Base-by-base conservation (phyloP, 2,329 filamentous ascomycete genomes). In the Fusarium robinianum region DNA sequence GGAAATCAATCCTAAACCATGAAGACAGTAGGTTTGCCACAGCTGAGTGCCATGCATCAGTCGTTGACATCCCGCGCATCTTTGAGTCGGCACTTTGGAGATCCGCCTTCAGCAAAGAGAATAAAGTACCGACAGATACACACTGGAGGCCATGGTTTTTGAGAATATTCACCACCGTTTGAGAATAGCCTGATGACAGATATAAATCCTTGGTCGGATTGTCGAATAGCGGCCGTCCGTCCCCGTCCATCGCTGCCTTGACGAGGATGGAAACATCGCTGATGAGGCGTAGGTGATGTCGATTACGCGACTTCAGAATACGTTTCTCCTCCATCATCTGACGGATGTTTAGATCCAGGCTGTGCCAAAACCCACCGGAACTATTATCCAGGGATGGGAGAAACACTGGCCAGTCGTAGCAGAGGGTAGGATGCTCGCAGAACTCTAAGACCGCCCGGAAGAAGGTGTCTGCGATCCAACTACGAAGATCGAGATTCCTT, bases 401-500 rank as follows among this genome's bases (percentile, higher is more conserved):
- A 14, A 58, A 58, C 3, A 27, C 1, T 10, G 42, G 33, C 55
- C 55, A 51, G 3, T 29, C 6, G 6, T 54, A 57, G 17, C 44
- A 34, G 2, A 57, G 50, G 3, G 25, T 29, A 6, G 41, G 21
- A 11, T 56, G 46, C 3, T 44, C 17, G n/a, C 51, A 58, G 11
- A 58, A 58, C 12, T 54, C 21, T 2, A 44, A 22, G 16, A 53
- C 26, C 0, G 51, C 46, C 5, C 40, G 2, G 1, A 42, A 21
- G 17, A 58, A 51, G 0, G 47, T 14, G 0, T 0, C 6, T 2
- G 18, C 15, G 4, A 58, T 52, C 6, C 27, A 32, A 1, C 8
- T 16, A 1, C 41, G 49, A 3, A 58, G 32, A 0, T 32, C n/a
- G 0, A 46, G 7, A 5, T 56, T 58, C 5, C 52, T 40, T 10